Conservation (phyloP, 2,329 filamentous ascomycete genomes). For the Fusarium multiceps region DNA sequence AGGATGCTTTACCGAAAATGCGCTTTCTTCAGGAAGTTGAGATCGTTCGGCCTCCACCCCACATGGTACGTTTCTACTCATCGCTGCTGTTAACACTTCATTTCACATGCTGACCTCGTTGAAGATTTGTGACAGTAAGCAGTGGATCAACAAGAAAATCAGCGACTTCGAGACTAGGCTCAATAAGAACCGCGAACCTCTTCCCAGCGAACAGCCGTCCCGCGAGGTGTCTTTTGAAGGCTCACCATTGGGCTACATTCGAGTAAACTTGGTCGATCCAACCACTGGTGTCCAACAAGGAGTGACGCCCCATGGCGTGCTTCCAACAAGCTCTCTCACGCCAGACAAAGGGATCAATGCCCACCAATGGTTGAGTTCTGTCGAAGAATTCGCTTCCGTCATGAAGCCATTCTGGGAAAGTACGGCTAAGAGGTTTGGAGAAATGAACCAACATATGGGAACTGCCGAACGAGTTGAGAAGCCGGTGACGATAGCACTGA, state of each 20-base stretch:
- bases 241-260: not conserved
- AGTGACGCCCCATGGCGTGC: not conserved
- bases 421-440: not conserved
- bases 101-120: not conserved
- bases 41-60: not conserved
- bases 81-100: fast-evolving
- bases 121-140: not conserved
- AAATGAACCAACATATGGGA: not conserved
- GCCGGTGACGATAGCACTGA: not conserved
- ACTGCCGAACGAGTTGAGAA: not conserved
- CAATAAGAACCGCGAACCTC: not conserved
- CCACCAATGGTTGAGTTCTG: not conserved
- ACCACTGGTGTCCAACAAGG: not conserved
- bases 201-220: too few relatives aligned
- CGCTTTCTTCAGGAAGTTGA: not conserved
- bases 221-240: not conserved
- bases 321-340: not conserved
- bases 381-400: not conserved
- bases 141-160: not conserved
- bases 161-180: not conserved
- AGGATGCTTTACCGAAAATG: not conserved
- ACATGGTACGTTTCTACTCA: not conserved
- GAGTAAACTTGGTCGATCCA: not conserved
- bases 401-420: not conserved
- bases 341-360: not conserved